phyloP scores from a whole-genome alignment of 2,329 filamentous ascomycete genomes.

The Colletotrichum sp. region DNA sequence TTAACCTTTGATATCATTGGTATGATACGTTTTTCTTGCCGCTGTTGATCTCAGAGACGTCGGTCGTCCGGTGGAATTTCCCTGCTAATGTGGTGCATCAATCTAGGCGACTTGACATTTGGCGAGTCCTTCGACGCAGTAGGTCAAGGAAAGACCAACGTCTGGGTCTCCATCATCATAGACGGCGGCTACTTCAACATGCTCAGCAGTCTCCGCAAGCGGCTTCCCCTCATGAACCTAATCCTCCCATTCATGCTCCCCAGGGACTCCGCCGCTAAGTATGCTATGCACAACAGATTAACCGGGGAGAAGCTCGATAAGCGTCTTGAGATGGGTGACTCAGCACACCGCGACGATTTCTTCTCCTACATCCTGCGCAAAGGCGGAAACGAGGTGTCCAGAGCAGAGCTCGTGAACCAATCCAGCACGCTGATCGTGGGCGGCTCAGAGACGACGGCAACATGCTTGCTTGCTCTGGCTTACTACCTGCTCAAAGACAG shows the following conservation, averaged over 20 bases:
- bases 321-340: neutral
- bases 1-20: neutral
- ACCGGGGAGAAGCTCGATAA: neutral
- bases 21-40: neutral
- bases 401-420: neutral
- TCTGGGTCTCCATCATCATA: neutral
- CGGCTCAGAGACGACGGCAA: neutral
- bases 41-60: rapidly evolving
- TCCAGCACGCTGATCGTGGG: neutral
- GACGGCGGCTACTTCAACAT: neutral
- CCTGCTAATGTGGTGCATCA: neutral
- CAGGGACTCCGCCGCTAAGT: neutral
- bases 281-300: neutral
- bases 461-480: neutral
- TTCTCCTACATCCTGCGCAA: neutral
- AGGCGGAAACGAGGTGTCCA: neutral
- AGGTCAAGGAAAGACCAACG: neutral
- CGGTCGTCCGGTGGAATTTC: neutral
- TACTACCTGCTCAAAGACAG: neutral
- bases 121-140: neutral
- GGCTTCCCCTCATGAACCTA: neutral
- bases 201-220: neutral
- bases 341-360: neutral
- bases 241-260: neutral
- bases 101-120: neutral